Conservation (phyloP, 352 stramenopile species). For the Phytophthora gonapodyides region DNA sequence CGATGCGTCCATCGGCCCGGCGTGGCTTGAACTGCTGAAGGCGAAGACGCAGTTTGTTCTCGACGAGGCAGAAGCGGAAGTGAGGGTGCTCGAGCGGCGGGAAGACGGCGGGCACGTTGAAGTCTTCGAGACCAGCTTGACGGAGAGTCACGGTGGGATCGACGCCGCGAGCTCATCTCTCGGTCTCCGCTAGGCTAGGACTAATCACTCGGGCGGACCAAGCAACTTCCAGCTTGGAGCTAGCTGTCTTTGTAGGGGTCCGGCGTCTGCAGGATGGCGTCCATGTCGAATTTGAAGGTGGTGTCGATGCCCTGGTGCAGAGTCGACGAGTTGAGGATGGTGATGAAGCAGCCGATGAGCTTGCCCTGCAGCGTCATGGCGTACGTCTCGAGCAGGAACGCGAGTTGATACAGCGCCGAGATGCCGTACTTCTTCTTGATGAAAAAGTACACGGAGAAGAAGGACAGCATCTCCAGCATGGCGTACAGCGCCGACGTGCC, state of each 20-base stretch:
- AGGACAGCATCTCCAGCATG: conserved; percentile 20
- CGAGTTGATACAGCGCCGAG: conserved; percentile 30
- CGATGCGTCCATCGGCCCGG: conserved; percentile 12
- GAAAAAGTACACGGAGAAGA: conserved; percentile 24
- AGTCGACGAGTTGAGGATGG: conserved; percentile 3
- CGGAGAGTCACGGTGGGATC: conserved; percentile 8
- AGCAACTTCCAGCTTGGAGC: neutral
- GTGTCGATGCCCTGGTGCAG: conserved; percentile 27
- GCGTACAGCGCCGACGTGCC: conserved; percentile 9
- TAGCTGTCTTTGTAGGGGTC: conserved; percentile 6
- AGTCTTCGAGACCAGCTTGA: conserved; percentile 18
- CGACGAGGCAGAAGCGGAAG: conserved; percentile 15
- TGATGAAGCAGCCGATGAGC: conserved; percentile 27
- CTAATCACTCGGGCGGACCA: no score
- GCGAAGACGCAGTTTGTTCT: neutral
- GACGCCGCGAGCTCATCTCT: no score
- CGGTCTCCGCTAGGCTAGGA: no score
- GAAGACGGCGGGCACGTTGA: conserved; percentile 2
- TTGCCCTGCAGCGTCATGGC: conserved; percentile 17
- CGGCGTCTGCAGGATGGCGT: conserved; percentile 8
- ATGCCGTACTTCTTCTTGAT: conserved; percentile 32
- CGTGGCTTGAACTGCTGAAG: neutral
- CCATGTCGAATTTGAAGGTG: conserved; percentile 20
- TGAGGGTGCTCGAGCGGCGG: conserved; percentile 3
- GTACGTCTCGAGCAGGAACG: conserved; percentile 42